Conservation (phyloP, 2,329 filamentous ascomycete genomes). For the Aspergillus brunneoviolaceus region DNA sequence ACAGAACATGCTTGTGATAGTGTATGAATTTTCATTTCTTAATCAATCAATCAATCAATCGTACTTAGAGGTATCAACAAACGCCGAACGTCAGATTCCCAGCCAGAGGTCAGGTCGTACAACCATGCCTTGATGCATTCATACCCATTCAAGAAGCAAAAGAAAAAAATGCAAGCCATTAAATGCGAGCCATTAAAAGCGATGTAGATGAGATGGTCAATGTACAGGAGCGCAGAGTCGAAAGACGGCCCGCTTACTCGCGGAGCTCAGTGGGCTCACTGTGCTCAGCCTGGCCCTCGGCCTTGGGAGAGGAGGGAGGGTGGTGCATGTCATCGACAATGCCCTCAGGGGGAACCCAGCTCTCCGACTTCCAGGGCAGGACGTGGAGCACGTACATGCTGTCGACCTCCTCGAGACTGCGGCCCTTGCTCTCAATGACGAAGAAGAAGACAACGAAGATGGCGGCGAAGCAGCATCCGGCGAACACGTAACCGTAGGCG, state of each 20-base stretch:
- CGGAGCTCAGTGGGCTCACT: constrained; percentile 21
- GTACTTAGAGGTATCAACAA: constrained; percentile 5
- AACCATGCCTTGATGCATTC: constrained; percentile 4
- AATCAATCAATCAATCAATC: not conserved
- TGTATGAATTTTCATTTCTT: not conserved
- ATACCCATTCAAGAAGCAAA: not conserved
- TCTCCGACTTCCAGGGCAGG: constrained; percentile 60
- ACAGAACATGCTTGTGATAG: too few relatives aligned
- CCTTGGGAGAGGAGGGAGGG: constrained; percentile 13
- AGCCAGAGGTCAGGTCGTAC: not conserved
- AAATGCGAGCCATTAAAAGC: constrained; percentile 7
- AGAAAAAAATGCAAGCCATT: constrained; percentile 3
- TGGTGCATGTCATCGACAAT: constrained; percentile 31
- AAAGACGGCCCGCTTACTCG: constrained; percentile 14
- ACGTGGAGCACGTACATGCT: constrained; percentile 71
- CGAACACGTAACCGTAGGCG: constrained; percentile 76
- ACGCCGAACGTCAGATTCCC: constrained; percentile 2
- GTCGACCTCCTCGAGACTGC: constrained; percentile 76
- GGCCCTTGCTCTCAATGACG: constrained; percentile 70
- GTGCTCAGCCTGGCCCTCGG: constrained; percentile 17
- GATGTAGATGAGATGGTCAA: constrained; percentile 4
- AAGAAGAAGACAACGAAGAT: constrained; percentile 73
- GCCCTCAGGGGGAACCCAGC: constrained; percentile 45
- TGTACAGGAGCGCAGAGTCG: not conserved
- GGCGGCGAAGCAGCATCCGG: constrained; percentile 66